Evolutionary conservation across 345 rosid genomes (phyloP), one percentile per base, ranked within the genome.

Genomic region (Eucalyptus erythrocorys): DNA sequence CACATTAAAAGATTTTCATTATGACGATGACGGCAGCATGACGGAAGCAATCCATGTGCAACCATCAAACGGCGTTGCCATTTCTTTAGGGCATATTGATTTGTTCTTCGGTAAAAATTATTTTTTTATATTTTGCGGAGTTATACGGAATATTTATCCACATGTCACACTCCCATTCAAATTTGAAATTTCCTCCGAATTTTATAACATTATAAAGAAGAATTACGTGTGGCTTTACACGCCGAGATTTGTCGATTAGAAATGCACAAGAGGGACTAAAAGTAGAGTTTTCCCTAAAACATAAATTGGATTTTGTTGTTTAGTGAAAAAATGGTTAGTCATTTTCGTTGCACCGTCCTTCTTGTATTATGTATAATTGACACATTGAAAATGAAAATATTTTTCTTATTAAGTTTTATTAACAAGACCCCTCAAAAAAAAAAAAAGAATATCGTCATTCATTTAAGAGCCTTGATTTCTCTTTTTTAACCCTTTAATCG

Each of bases 121-220:
- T 17, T 71, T 17, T 64, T 17, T 76, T 19, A 10, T 37, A 37
- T 2, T 10, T 37, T 37, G 47, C 47, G 2, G 42, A 10, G 82
- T 21, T 10, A 1, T 37, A 40, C 6, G 15, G 22, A 21, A 37
- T 68, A 21, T 19, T 76, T 76, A 76, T 76, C 45, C 47, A 37
- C 3, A 0, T 4, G 4, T 68, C 3, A 5, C 47, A 10, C 14
- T 22, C 5, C 26, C 45, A 5, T 76, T 4, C 6, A 76, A 76
- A 37, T 37, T 40, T 37, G 47, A 37, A 76, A 21, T 19, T 5
- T 66, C 79, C 79, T 32, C 79, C 40, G 14, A n/a, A 15, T 68
- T 66, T n/a, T n/a, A 32, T 2, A 34, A n/a, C 22, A 8, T 66
- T 66, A 66, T 66, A 32, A 37, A 37, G 10, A 37, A 71, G 43